Conservation (phyloP, 768 basidiomycete species). For the Pleurotus djamor region DNA sequence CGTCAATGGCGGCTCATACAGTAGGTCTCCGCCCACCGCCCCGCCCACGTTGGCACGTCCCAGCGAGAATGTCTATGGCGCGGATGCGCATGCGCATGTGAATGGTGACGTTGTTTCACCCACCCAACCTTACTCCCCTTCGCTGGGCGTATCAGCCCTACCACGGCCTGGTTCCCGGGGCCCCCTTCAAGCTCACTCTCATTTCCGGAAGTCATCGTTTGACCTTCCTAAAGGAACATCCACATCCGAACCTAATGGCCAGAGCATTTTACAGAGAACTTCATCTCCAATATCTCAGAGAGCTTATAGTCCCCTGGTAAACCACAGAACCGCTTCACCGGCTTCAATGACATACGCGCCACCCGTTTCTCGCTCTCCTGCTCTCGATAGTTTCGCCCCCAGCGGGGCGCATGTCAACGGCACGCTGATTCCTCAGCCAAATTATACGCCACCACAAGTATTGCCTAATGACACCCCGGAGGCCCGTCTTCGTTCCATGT, state of each 20-base stretch:
- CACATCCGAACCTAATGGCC: not conserved
- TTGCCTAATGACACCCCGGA: no score
- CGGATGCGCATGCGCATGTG: no score
- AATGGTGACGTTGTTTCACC: not conserved
- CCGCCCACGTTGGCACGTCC: no score
- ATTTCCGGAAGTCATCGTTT: not conserved
- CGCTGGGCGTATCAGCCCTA: not conserved
- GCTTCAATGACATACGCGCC: not conserved
- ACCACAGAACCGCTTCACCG: slow-evolving; percentile 4
- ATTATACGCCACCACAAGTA: no score
- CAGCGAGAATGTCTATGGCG: no score
- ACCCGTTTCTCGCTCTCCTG: not conserved
- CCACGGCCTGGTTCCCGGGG: not conserved
- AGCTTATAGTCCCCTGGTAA: not conserved
- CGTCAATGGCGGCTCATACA: no score
- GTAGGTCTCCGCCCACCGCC: no score
- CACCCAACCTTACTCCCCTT: not conserved
- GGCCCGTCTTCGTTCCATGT: no score
- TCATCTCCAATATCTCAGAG: not conserved
- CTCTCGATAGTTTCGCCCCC: no score
- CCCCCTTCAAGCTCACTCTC: not conserved
- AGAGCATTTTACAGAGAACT: not conserved
- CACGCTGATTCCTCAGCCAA: no score
- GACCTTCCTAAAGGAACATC: not conserved
- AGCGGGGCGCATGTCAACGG: no score